Conservation (phyloP, 164 flowering plant genomes). For the Paratinospora sagittata region DNA sequence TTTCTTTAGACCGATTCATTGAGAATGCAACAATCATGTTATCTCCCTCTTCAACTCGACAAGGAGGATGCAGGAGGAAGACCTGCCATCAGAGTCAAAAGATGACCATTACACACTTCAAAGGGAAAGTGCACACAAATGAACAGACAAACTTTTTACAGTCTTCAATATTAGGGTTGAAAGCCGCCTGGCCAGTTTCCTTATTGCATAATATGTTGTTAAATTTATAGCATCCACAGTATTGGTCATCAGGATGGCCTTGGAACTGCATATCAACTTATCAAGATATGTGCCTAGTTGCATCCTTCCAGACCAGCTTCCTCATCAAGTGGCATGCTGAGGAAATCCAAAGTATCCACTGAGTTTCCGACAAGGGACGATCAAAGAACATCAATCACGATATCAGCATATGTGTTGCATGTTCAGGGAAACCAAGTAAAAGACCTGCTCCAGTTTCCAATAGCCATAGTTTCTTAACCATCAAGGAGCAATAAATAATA, state of each 20-base stretch:
- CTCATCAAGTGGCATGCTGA: too few relatives aligned
- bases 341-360: not conserved
- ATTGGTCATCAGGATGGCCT: not conserved
- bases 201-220: not conserved
- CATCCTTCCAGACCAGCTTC: not conserved
- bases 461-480: not conserved
- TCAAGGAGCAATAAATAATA: not conserved
- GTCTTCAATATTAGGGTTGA: not conserved
- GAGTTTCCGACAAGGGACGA: not conserved
- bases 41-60: constrained; percentile 45
- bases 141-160: not conserved
- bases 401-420: not conserved
- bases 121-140: not conserved
- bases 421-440: not conserved
- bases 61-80: constrained; percentile 66
- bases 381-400: not conserved
- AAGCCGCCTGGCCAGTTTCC: too few relatives aligned
- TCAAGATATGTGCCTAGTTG: not conserved
- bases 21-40: constrained; percentile 40
- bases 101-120: not conserved
- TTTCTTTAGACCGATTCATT: constrained; percentile 79
- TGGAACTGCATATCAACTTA: not conserved
- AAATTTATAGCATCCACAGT: not conserved
- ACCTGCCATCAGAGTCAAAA: constrained; percentile 41
- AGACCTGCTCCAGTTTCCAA: not conserved